These are phyloP conservation scores for Hydrangea macrophylla DNA, from an alignment of 148 eudicot genomes.

Conservation along the genomic window DNA sequence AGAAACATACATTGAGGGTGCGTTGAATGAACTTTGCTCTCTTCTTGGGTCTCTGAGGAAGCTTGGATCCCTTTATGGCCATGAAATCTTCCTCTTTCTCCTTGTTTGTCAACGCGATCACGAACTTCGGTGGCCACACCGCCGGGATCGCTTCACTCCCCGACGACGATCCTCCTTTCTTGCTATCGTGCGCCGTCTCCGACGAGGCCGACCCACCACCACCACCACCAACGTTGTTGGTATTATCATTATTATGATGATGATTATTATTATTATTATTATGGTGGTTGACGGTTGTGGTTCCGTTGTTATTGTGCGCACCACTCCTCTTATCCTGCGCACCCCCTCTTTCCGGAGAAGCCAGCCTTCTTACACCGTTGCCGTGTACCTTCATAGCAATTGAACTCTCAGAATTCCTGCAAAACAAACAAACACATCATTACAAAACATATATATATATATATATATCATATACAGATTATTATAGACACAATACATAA, in stretches of 20 bases:
- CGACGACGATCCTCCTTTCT: slow-evolving; percentile 57
- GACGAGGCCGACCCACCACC: slow-evolving; percentile 57
- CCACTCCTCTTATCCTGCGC: slow-evolving; percentile 41
- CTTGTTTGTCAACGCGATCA: slow-evolving; percentile 55
- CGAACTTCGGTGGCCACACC: slow-evolving; percentile 70
- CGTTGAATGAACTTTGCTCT: slow-evolving; percentile 90
- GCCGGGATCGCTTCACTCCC: slow-evolving; percentile 43
- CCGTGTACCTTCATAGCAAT: slow-evolving; percentile 67
- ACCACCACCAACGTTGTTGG: background rate
- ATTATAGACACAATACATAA: background rate
- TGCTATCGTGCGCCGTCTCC: slow-evolving; percentile 41
- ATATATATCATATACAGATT: no score
- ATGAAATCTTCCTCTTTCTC: slow-evolving; percentile 94
- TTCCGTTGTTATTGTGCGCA: slow-evolving; percentile 29
- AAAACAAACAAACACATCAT: background rate
- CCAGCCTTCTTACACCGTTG: slow-evolving; percentile 50
- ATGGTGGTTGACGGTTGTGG: slow-evolving; percentile 15
- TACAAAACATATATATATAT: background rate
- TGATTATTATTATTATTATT: slow-evolving; percentile 11
- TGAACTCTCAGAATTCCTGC: slow-evolving; percentile 65
- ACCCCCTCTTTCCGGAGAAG: slow-evolving; percentile 56
- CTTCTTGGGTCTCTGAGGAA: slow-evolving; percentile 92
- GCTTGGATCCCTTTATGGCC: slow-evolving; percentile 84
- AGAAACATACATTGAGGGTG: slow-evolving; percentile 61
- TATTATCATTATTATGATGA: background rate